phyloP scores from a whole-genome alignment of 108 stramenopile genomes.

The Aurantiochytrium sp. region DNA sequence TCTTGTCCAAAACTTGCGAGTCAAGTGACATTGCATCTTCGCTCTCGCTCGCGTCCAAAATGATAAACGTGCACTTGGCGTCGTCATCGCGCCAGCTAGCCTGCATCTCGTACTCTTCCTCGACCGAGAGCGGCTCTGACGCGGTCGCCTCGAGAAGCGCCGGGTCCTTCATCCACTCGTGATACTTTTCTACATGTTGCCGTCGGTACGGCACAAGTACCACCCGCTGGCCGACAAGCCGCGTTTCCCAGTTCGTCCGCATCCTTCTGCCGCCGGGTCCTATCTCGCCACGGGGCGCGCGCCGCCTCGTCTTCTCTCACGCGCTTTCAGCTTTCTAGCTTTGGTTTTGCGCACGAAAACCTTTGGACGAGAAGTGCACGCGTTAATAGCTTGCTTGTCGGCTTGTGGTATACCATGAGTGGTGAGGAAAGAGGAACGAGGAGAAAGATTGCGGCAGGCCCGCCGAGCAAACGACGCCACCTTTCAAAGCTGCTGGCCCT shows the following conservation, averaged over 20 bases:
- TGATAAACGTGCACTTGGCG: conserved; percentile 87
- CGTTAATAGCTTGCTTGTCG: no score
- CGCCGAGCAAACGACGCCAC: no score
- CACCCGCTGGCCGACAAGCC: conserved; percentile 19
- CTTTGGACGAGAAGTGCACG: no score
- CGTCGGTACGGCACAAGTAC: conserved; percentile 52
- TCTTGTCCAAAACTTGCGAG: conserved; percentile 37
- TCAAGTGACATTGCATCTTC: not conserved
- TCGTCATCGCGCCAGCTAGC: conserved; percentile 78
- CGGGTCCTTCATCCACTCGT: conserved; percentile 88
- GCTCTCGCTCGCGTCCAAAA: conserved; percentile 29
- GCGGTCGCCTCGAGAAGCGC: conserved; percentile 72
- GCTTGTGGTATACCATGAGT: no score
- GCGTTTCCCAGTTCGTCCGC: conserved; percentile 14
- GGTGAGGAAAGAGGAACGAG: no score
- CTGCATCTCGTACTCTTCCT: conserved; percentile 89
- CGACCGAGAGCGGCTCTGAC: conserved; percentile 77
- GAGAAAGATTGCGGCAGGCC: no score
- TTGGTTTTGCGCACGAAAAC: no score
- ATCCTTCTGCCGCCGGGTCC: not conserved
- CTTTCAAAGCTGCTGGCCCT: no score
- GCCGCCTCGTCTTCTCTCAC: no score
- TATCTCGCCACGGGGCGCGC: no score
- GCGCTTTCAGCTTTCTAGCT: no score
- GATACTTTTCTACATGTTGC: conserved; percentile 70